Evolutionary conservation across 2,329 filamentous ascomycete genomes (phyloP).

Genomic region (Podosphaera xanthii): DNA sequence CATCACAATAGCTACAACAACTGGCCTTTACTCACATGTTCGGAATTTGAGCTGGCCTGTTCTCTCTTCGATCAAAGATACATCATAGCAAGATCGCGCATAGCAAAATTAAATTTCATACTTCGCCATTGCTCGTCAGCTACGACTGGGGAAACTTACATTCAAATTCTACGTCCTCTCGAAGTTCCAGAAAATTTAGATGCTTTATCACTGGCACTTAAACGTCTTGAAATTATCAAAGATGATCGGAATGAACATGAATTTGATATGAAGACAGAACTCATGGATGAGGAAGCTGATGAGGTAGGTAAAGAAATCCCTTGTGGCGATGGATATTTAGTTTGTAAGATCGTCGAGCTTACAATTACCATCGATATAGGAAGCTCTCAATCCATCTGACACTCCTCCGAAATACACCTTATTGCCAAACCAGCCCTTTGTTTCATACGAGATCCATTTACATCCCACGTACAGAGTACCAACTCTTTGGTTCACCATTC

Average conservation of each 20-base stretch:
- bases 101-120: slow-evolving; percentile 29
- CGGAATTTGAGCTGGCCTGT: slow-evolving; percentile 44
- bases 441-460: slow-evolving; percentile 47
- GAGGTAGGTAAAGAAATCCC: slow-evolving; percentile 8
- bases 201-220: slow-evolving; percentile 11
- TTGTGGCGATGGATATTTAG: too few relatives aligned
- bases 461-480: slow-evolving; percentile 55
- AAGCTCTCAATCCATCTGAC: slow-evolving; percentile 7
- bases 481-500: slow-evolving; percentile 52
- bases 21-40: slow-evolving; percentile 36
- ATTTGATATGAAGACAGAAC: slow-evolving; percentile 9
- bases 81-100: slow-evolving; percentile 32
- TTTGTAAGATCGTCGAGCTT: background rate
- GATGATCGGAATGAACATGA: slow-evolving; percentile 2
- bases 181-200: slow-evolving; percentile 11
- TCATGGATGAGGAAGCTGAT: slow-evolving; percentile 12
- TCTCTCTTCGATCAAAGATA: slow-evolving; percentile 36
- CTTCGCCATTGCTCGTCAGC: slow-evolving; percentile 22
- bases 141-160: slow-evolving; percentile 12
- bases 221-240: slow-evolving; percentile 6
- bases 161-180: slow-evolving; percentile 15
- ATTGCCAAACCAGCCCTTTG: slow-evolving; percentile 20
- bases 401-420: slow-evolving; percentile 9
- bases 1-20: slow-evolving; percentile 19
- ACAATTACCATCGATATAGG: slow-evolving; percentile 4